A percentile compares a stretch with the other conserved stretches of the same genome.
Evolutionary conservation across 208 protist species (phyloP).

Genomic region (Entamoeba moshkovskii): DNA sequence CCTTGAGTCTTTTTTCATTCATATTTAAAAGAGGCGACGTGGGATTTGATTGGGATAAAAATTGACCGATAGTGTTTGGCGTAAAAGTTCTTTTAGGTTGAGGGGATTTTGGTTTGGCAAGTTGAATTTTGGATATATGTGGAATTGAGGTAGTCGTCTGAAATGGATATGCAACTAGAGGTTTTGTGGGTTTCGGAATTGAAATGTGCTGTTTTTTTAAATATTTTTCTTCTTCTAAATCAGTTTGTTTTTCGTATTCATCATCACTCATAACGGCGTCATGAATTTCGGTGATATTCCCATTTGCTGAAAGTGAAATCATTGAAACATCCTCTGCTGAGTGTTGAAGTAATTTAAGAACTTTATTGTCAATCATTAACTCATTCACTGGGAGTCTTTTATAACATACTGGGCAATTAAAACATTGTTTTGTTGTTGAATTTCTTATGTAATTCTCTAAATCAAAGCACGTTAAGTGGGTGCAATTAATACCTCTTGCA

Average conservation of each 20-base stretch:
- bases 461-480: neutral
- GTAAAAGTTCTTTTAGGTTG: neutral
- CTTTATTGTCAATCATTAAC: neutral
- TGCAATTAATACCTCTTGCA: neutral
- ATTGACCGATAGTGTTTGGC: neutral
- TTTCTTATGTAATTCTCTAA: neutral
- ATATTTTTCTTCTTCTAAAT: neutral
- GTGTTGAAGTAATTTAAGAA: neutral
- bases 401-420: neutral
- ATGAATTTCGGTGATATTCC: neutral
- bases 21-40: neutral
- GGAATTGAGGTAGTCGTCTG: neutral
- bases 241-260: neutral
- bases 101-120: neutral
- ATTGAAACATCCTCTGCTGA: neutral
- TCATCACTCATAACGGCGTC: neutral
- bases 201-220: neutral
- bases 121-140: neutral
- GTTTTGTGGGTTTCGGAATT: neutral
- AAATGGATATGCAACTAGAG: neutral
- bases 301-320: neutral
- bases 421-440: neutral
- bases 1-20: neutral
- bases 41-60: neutral
- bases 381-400: neutral